Conservation (phyloP, 1,139 yeast species). For the Suhomyces kunorum region DNA sequence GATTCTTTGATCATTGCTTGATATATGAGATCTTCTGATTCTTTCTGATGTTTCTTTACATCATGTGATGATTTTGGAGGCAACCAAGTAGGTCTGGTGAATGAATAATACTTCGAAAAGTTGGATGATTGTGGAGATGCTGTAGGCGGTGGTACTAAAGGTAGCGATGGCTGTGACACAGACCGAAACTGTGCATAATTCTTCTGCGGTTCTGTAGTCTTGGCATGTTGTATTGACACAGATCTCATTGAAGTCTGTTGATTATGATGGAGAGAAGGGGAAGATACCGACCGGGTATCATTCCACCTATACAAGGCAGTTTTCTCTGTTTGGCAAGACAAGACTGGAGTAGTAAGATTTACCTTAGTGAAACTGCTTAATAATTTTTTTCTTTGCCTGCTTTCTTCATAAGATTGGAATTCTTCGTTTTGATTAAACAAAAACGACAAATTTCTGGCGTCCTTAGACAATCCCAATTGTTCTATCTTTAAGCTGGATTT, state of each 20-base stretch:
- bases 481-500: constrained; percentile 17
- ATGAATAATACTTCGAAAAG: constrained; percentile 35
- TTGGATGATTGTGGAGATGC: constrained; percentile 7
- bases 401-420: constrained; percentile 41
- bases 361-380: constrained; percentile 28
- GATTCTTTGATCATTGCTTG: constrained; percentile 48
- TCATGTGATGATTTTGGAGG: constrained; percentile 67
- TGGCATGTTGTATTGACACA: too few relatives aligned
- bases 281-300: constrained; percentile 7
- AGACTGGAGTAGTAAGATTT: constrained; percentile 13
- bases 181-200: constrained; percentile 7
- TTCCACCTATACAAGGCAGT: not conserved
- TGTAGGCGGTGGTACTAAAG: constrained; percentile 5
- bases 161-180: constrained; percentile 3
- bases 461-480: constrained; percentile 36
- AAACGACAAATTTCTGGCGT: constrained; percentile 51
- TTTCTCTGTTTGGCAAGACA: constrained; percentile 1
- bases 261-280: constrained; percentile 10
- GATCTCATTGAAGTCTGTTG: not conserved
- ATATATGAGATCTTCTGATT: constrained; percentile 52
- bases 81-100: constrained; percentile 64
- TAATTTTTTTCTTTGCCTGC: constrained; percentile 34
- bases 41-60: constrained; percentile 54
- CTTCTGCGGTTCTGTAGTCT: too few relatives aligned
- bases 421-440: constrained; percentile 38